Evolutionary conservation across 306 rosid genomes (phyloP), one percentile per base, ranked within the genome.

Genomic region (Dryas drummondii): DNA sequence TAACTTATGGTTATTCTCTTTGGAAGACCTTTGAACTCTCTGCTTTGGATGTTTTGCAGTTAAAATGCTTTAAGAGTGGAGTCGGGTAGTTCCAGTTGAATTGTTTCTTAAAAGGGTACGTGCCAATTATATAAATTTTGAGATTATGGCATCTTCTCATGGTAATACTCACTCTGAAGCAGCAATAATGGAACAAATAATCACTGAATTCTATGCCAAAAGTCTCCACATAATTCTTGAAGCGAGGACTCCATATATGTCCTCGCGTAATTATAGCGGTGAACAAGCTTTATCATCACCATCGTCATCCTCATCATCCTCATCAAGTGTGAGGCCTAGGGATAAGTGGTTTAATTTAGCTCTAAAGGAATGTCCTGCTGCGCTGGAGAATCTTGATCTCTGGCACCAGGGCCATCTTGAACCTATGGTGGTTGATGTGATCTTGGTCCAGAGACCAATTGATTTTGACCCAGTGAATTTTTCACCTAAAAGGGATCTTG

Each of bases 261-360:
- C 94, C 16, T 91, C 96, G 7, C 89, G 88, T 14, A 86, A 89
- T 84, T 89, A 61, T 9, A 81, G 78, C 5, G 89, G 90, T 15
- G 89, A 89, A 52, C 93, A 83, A 79, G 79, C 71, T 61, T 40
- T 83, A 37, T 71, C 86, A 0, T 90, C 98, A 2, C 96, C 94
- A 0, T 91, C 91, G 2, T 90, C 97, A 0, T 88, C 97, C 6
- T 79, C 93, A 0, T 86, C 94, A 0, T 89, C 96, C 9, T 86
- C 97, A 1, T 88, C 96, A 0, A 88, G 96, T 52, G 91, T 90
- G 84, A 75, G 88, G 82, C 91, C 89, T 2, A 88, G 94, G 87
- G 96, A 94, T 72, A 91, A 88, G 78, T 90, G 97, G 97, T 94
- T 94, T 77, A 91, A 91, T 87, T 81, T 91, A 68, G 91, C 97